phyloP scores from a whole-genome alignment of 768 basidiomycete genomes.

The Rhizopogon sp. region DNA sequence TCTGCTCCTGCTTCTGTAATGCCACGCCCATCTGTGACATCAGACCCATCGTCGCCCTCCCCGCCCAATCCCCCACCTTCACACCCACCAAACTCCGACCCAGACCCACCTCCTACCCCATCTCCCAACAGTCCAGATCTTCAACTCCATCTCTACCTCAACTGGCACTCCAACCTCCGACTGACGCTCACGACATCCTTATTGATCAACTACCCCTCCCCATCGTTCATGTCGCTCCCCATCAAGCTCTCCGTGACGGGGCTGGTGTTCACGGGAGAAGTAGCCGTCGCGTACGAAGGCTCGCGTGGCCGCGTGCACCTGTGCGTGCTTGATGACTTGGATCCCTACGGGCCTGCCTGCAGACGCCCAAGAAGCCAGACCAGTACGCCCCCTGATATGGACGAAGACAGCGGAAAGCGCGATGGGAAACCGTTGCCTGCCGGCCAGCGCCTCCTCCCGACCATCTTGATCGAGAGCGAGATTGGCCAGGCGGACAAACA shows the following conservation, averaged over 20 bases:
- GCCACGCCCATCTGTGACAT: slow-evolving; percentile 13
- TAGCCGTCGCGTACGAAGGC: slow-evolving; percentile 91
- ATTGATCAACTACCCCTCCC: slow-evolving; percentile 95
- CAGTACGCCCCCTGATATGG: slow-evolving; percentile 55
- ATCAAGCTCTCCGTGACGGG: slow-evolving; percentile 92
- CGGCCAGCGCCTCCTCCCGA: slow-evolving; percentile 79
- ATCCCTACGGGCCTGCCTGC: slow-evolving; percentile 75
- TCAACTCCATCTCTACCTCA: slow-evolving; percentile 82
- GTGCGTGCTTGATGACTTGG: slow-evolving; percentile 83
- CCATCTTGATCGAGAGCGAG: slow-evolving; percentile 92
- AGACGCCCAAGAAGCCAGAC: slow-evolving; percentile 43
- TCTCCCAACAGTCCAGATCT: slow-evolving; percentile 55
- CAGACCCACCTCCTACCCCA: slow-evolving; percentile 17
- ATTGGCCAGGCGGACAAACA: slow-evolving; percentile 96
- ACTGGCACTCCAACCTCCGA: slow-evolving; percentile 85
- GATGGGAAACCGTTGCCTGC: slow-evolving; percentile 67
- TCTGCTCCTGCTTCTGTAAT: slow-evolving; percentile 13
- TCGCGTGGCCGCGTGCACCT: slow-evolving; percentile 76
- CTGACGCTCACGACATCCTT: slow-evolving; percentile 89
- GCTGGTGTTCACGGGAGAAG: slow-evolving; percentile 78
- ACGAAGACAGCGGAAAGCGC: slow-evolving; percentile 50
- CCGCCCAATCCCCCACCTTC: slow-evolving; percentile 8
- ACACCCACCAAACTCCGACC: not conserved
- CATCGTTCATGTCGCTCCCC: slow-evolving; percentile 94
- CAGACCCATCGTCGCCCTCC: slow-evolving; percentile 9